Evolutionary conservation across 305 asterid genomes (phyloP).

Genomic region (Solanum hybrid): DNA sequence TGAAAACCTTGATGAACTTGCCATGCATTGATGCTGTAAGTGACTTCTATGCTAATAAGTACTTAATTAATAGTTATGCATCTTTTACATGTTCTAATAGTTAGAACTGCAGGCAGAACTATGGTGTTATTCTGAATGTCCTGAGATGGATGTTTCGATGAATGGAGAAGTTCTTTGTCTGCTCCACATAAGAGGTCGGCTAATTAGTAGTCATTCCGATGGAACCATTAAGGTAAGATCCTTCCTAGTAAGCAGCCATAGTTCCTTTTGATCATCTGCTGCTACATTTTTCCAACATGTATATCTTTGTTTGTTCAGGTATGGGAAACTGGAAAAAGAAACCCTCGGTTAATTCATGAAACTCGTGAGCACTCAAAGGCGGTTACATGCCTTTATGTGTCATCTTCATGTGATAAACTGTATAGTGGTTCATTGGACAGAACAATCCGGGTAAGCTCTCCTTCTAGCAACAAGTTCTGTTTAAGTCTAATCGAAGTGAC

Average conservation of each 20-base stretch:
- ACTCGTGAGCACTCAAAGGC: slow-evolving; percentile 68
- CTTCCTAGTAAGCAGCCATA: background rate
- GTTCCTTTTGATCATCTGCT: background rate
- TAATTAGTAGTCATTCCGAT: slow-evolving; percentile 72
- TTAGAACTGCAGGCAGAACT: slow-evolving; percentile 50
- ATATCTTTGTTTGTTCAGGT: slow-evolving; percentile 29
- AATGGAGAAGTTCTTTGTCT: slow-evolving; percentile 71
- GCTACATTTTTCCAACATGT: background rate
- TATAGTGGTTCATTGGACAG: slow-evolving; percentile 77
- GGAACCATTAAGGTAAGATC: slow-evolving; percentile 65
- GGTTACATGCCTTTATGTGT: slow-evolving; percentile 53
- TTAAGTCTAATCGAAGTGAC: background rate
- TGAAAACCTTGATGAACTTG: slow-evolving; percentile 66
- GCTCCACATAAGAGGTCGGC: slow-evolving; percentile 40
- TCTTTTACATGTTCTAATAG: slow-evolving; percentile 2
- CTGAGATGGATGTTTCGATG: slow-evolving; percentile 48
- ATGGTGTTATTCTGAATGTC: slow-evolving; percentile 67
- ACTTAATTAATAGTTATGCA: background rate
- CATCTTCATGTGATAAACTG: slow-evolving; percentile 52
- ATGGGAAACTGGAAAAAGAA: slow-evolving; percentile 62
- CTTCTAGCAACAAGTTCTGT: background rate
- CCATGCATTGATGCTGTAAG: slow-evolving; percentile 68
- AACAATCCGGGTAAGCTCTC: slow-evolving; percentile 57
- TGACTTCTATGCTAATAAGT: background rate
- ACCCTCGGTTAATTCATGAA: slow-evolving; percentile 59